phyloP scores from a whole-genome alignment of 2,329 filamentous ascomycete species.

The Hymenoscyphus occultus region DNA sequence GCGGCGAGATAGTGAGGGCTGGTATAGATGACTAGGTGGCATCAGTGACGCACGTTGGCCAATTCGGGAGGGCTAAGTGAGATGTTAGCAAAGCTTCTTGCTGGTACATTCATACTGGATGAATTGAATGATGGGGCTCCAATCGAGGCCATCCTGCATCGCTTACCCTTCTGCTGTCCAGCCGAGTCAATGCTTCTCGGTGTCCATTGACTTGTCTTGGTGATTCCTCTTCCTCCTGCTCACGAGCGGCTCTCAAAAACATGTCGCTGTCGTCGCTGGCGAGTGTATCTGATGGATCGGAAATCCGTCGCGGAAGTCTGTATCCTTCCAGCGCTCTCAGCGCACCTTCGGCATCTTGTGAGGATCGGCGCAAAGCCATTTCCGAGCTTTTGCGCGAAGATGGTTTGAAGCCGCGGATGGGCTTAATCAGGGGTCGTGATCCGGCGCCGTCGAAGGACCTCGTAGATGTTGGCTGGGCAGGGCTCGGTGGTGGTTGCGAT shows the following conservation, averaged over 20 bases:
- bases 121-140: background rate
- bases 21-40: conserved; percentile 23
- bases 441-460: conserved; percentile 13
- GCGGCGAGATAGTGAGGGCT: conserved; percentile 25
- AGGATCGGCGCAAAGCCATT: conserved; percentile 26
- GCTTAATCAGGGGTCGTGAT: conserved; percentile 28
- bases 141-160: background rate
- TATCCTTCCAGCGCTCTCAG: conserved; percentile 30
- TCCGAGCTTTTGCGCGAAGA: conserved; percentile 29
- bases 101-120: background rate
- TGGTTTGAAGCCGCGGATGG: conserved; percentile 32
- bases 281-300: conserved; percentile 29
- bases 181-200: conserved; percentile 19
- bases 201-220: conserved; percentile 20
- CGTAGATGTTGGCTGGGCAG: conserved; percentile 16
- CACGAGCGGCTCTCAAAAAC: conserved; percentile 34
- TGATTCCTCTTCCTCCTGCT: conserved; percentile 28
- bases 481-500: conserved; percentile 15
- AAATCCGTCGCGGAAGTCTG: conserved; percentile 15
- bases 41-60: conserved; percentile 32
- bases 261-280: conserved; percentile 36
- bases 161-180: conserved; percentile 30
- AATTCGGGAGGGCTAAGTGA: conserved; percentile 19
- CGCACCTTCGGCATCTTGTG: conserved; percentile 31
- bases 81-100: background rate